Conservation (phyloP, 2,329 filamentous ascomycete genomes). For the Aspergillus japonicus region DNA sequence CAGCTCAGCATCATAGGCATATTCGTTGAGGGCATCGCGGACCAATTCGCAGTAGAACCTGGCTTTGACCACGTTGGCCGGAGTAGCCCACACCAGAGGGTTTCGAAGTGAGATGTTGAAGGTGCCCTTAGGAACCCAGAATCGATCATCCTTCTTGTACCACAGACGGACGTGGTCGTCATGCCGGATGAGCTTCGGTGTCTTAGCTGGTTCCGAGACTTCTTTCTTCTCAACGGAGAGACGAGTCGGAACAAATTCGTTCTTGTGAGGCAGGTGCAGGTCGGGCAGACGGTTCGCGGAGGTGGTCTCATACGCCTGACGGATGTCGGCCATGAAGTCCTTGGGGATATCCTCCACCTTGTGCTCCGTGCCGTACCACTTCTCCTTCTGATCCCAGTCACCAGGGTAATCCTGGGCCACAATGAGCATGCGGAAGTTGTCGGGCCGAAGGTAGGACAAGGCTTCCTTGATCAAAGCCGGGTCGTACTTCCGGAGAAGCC, state of each 20-base stretch:
- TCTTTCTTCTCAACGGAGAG: slow-evolving; percentile 95
- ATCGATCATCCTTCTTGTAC: slow-evolving; percentile 98
- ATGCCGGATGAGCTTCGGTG: slow-evolving; percentile 80
- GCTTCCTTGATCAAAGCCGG: slow-evolving; percentile 71
- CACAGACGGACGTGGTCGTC: slow-evolving; percentile 78
- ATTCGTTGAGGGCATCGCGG: slow-evolving; percentile 83
- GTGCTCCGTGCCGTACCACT: slow-evolving; percentile 98
- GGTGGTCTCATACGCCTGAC: slow-evolving; percentile 60
- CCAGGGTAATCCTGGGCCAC: slow-evolving; percentile 82
- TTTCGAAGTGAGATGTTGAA: slow-evolving; percentile 77
- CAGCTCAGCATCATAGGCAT: slow-evolving; percentile 92
- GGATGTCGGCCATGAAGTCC: slow-evolving; percentile 71
- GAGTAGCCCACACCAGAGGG: slow-evolving; percentile 74
- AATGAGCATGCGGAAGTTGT: slow-evolving; percentile 84
- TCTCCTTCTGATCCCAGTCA: slow-evolving; percentile 82
- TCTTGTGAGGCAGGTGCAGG: slow-evolving; percentile 84
- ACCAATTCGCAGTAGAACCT: slow-evolving; percentile 82
- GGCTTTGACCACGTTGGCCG: slow-evolving; percentile 74
- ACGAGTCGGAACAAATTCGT: slow-evolving; percentile 92
- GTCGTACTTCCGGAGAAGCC: slow-evolving; percentile 77
- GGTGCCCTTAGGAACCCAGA: slow-evolving; percentile 96
- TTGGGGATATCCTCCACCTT: slow-evolving; percentile 74
- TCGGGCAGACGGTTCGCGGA: slow-evolving; percentile 62
- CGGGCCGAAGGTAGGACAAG: slow-evolving; percentile 71
- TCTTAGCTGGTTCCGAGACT: slow-evolving; percentile 68